Evolutionary conservation across 441 rosid species (phyloP).

Genomic region (Oxalis stricta): DNA sequence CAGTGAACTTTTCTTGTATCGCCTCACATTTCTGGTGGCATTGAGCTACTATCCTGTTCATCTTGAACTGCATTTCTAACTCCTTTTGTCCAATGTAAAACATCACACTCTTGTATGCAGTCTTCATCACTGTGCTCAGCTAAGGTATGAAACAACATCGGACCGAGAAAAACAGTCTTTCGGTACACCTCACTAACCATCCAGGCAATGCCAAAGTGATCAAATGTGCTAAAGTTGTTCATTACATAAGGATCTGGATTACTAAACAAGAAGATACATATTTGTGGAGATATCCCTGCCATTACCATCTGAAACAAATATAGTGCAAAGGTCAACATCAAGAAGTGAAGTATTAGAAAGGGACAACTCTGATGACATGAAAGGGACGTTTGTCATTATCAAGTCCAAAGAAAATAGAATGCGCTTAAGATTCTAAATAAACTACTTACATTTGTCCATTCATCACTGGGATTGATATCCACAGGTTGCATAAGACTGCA

Average conservation of each 20-base stretch:
- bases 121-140: constrained; percentile 65
- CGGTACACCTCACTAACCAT: too few species aligned
- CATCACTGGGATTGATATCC: constrained; percentile 86
- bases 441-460: constrained; percentile 86
- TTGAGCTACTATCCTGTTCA: constrained; percentile 71
- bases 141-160: constrained; percentile 25
- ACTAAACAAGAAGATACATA: constrained; percentile 34
- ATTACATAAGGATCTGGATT: not conserved
- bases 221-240: too few species aligned
- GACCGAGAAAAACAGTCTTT: too few species aligned
- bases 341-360: constrained; percentile 10
- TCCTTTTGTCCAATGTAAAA: constrained; percentile 80
- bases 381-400: not conserved
- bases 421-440: constrained; percentile 3
- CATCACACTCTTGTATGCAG: constrained; percentile 84
- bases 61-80: constrained; percentile 85
- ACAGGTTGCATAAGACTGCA: constrained; percentile 77
- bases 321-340: constrained; percentile 4
- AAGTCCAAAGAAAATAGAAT: not conserved
- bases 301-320: constrained; percentile 61
- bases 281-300: constrained; percentile 88
- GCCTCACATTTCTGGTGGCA: constrained; percentile 79
- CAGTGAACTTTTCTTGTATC: constrained; percentile 81
- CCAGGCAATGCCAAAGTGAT: too few species aligned
- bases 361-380: constrained; percentile 4